phyloP scores from a whole-genome alignment of 495 filamentous ascomycete genomes.

The Polyplosphaeria fusca region DNA sequence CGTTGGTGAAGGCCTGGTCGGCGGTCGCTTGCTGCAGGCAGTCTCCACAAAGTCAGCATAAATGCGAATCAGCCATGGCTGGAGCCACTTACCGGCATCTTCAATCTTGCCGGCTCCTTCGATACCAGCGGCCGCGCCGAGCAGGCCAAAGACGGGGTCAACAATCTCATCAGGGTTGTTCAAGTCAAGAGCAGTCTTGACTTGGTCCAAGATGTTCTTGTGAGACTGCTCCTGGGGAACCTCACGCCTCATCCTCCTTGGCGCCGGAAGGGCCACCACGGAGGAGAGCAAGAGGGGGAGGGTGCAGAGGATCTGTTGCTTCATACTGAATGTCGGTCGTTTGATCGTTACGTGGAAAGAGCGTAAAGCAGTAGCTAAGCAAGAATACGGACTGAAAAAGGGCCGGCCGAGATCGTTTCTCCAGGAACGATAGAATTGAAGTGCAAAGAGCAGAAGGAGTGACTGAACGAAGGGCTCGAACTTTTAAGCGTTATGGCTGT shows the following conservation, averaged over 20 bases:
- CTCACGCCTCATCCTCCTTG: slow-evolving; percentile 45
- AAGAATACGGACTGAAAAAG: slow-evolving; percentile 22
- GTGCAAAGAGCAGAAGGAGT: slow-evolving; percentile 9
- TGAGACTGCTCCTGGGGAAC: slow-evolving; percentile 64
- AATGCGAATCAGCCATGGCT: background rate
- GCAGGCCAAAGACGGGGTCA: slow-evolving; percentile 61
- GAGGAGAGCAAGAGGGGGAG: slow-evolving; percentile 24
- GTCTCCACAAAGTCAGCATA: slow-evolving; percentile 42
- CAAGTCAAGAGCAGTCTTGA: slow-evolving; percentile 48
- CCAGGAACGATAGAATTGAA: slow-evolving; percentile 35
- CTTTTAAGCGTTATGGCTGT: slow-evolving; percentile 2
- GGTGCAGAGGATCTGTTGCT: slow-evolving; percentile 29
- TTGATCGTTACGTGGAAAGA: slow-evolving; percentile 3
- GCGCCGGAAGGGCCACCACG: slow-evolving; percentile 10
- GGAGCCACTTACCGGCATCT: slow-evolving; percentile 38
- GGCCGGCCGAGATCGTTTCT: slow-evolving; percentile 34
- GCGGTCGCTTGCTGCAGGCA: slow-evolving; percentile 66
- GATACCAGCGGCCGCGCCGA: slow-evolving; percentile 58
- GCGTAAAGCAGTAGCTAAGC: slow-evolving; percentile 5
- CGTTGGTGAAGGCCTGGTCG: slow-evolving; percentile 69
- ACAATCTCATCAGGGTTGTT: slow-evolving; percentile 60
- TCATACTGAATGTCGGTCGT: slow-evolving; percentile 18
- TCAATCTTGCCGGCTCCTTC: slow-evolving; percentile 55
- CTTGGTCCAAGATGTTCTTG: slow-evolving; percentile 50
- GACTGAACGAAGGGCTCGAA: slow-evolving; percentile 28